Evolutionary conservation across 228 moss, liverwort and hornwort genomes (phyloP), one percentile per base, ranked within the genome.

Genomic region (Sphagnum magellanicum): DNA sequence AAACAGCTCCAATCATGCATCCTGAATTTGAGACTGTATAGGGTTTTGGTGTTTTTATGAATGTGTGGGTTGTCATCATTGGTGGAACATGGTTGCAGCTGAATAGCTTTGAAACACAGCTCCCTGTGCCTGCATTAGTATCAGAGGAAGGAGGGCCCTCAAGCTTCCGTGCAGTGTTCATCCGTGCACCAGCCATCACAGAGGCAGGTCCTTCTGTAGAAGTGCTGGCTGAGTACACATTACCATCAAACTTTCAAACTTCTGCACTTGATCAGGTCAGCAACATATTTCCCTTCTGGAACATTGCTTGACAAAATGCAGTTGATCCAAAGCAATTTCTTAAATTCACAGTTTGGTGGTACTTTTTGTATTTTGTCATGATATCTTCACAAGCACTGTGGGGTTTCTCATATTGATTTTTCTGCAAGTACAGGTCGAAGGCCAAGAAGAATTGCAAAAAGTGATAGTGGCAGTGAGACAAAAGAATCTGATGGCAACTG

Each of bases 21-120:
- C 3, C 32, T 32, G 32, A 32, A 32, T 32, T 32, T n/a, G 47
- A 51, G 8, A 6, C 13, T 6, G 10, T 16, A 47, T 6, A 51
- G 8, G 8, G 48, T 48, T 6, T 17, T 65, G 65, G 0, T 65
- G 16, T 48, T 51, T 65, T 14, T 8, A 46, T 46, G 8, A 13
- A 8, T 14, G 65, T 65, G 32, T 32, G 32, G 2, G 32, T 32
- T 32, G 32, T 32, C 1, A 3, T 32, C 32, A 32, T 32, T 32
- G 32, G 32, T 3, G 32, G 32, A 32, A 65, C 48, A 64, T 64
- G 64, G 9, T 48, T 11, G n/a, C 87, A 93, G 91, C 59, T 91
- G 68, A 91, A 98, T 72, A 98, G 97, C 78, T 98, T 98, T 60
- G 97, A 98, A 79, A 76, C 87, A 61, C 91, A 98, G 77, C 85